A percentile compares a stretch with the other conserved stretches of the same genome.
Evolutionary conservation across 140 eudicot genomes (phyloP).

Genomic region (Cichorium intybus): DNA sequence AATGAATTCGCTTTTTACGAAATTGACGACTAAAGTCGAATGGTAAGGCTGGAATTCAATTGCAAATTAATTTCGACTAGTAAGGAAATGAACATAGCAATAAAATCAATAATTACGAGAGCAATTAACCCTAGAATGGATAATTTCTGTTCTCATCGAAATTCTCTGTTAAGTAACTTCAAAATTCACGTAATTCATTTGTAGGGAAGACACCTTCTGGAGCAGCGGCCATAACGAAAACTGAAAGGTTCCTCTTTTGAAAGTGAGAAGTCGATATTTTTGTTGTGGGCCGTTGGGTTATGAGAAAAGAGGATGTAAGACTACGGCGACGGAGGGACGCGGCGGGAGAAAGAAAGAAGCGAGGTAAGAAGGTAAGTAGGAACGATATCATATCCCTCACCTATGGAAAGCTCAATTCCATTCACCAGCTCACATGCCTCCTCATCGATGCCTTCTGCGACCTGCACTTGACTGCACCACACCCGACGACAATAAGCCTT

Average conservation of each 20-base stretch:
- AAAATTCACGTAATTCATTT: not conserved
- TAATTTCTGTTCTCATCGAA: not conserved
- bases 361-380: no score
- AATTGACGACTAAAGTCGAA: not conserved
- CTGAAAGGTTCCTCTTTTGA: constrained; percentile 44
- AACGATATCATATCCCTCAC: no score
- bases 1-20: not conserved
- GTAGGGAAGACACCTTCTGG: constrained; percentile 44
- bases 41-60: not conserved
- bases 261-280: constrained; percentile 27
- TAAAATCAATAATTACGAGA: not conserved
- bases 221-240: constrained; percentile 65
- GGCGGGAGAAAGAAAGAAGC: constrained; percentile 23
- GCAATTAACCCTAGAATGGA: not conserved
- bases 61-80: no score
- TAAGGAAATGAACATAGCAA: not conserved
- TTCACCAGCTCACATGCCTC: no score
- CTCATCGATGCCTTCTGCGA: no score
- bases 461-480: no score
- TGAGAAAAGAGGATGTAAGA: constrained; percentile 53
- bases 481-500: no score
- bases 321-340: constrained; percentile 17
- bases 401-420: no score
- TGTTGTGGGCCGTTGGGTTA: constrained; percentile 31
- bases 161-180: not conserved